Evolutionary conservation across 805 yeast species (phyloP), one percentile per base, ranked within the genome.

Genomic region (Cyberlindnera lachancei): DNA sequence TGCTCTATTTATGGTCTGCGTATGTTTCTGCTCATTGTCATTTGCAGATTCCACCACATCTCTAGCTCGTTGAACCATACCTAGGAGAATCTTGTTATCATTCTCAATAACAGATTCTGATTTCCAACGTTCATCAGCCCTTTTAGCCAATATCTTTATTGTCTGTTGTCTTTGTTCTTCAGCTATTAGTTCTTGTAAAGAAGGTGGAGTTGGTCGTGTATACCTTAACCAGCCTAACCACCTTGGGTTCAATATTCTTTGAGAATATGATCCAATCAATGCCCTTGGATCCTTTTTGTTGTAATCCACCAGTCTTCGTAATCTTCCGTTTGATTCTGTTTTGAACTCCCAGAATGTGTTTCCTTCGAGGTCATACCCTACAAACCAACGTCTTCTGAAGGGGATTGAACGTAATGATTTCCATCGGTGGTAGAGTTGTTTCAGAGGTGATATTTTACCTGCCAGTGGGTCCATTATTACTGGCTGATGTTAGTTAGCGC

Each of bases 311-410:
- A 79, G 73, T 27, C 94, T 56, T 30, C 94, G 63, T 36, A 77
- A 55, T 17, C 55, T 59, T 44, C 73, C 63, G 32, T 52, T 49
- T 45, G 68, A 66, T 38, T 73, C 75, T 17, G 17, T 20, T 31
- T 66, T 64, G 55, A 79, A 76, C 52, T 84, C 95, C 94, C 94
- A 84, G 58, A 79, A 84, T 2, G 90, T 75, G 53, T 84, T 84
- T 3, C 92, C 94, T 24, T 74, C 75, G n/a, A 85, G 62, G 49
- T 84, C 94, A 49, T 81, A 83, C 3, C 86, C 59, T 3, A 52
- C 44, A 45, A 83, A 82, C 61, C 76, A 83, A 50, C 65, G 68
- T 34, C 66, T 67, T 25, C 94, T 66, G 53, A 82, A 75, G 0
- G 94, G 94, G 4, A 83, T 65, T 27, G 63, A 68, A 27, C 78